Conservation (phyloP, 192 early-diverging fungal genomes). For the Entomortierella parvispora region DNA sequence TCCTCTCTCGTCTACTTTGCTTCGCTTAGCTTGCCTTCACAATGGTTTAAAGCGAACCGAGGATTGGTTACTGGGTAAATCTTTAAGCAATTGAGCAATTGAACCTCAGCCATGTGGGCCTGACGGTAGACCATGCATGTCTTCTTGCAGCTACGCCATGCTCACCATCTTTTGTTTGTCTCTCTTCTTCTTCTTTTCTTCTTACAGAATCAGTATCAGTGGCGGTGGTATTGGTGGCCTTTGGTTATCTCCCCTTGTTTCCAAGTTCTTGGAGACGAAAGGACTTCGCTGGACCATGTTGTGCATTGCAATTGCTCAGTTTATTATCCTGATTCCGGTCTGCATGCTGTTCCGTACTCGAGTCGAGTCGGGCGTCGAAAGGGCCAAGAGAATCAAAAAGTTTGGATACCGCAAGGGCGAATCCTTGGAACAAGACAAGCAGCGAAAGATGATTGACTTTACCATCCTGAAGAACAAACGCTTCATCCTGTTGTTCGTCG, state of each 20-base stretch:
- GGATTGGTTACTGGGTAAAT: conserved; percentile 67
- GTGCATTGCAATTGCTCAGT: conserved; percentile 55
- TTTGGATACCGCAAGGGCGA: conserved; percentile 42
- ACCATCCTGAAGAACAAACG: conserved; percentile 33
- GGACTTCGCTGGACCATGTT: conserved; percentile 62
- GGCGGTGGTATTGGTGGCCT: conserved; percentile 63
- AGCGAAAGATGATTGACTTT: conserved; percentile 43
- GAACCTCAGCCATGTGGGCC: too few species aligned
- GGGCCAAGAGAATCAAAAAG: conserved; percentile 23
- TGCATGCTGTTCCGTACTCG: conserved; percentile 31
- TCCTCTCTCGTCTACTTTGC: conserved; percentile 66
- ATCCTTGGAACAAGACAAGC: conserved; percentile 22
- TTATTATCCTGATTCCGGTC: conserved; percentile 45
- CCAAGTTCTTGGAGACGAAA: conserved; percentile 30
- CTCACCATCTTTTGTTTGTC: too few species aligned
- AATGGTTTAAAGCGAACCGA: conserved; percentile 70
- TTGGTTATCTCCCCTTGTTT: conserved; percentile 64
- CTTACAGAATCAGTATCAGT: conserved; percentile 24
- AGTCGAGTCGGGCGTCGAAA: conserved; percentile 25
- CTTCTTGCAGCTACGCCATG: too few species aligned
- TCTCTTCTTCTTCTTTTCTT: too few species aligned
- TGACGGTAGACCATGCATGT: too few species aligned
- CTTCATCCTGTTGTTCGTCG: conserved; percentile 37
- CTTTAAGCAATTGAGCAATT: too few species aligned
- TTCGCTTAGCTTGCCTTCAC: conserved; percentile 65